phyloP scores from a whole-genome alignment of 2,329 filamentous ascomycete species.

The Lasiodiplodia sp. region DNA sequence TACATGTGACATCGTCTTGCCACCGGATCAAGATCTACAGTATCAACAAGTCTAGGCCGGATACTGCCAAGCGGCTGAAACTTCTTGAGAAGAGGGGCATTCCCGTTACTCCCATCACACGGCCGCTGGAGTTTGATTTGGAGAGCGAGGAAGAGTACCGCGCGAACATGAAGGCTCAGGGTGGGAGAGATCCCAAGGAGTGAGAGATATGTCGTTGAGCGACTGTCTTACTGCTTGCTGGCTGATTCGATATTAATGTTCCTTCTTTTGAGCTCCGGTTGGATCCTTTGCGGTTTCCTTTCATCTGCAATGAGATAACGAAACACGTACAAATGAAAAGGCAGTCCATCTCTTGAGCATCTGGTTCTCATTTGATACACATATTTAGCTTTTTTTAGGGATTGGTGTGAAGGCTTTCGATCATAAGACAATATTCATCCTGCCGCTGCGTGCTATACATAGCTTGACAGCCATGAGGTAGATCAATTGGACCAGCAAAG shows the following conservation, averaged over 20 bases:
- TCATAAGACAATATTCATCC: too few species aligned
- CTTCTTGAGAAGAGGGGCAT: conserved; percentile 59
- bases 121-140: conserved; percentile 59
- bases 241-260: background rate
- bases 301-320: background rate
- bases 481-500: too few species aligned
- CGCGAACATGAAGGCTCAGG: conserved; percentile 48
- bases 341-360: too few species aligned
- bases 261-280: too few species aligned
- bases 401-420: too few species aligned
- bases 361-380: too few species aligned
- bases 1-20: conserved; percentile 70
- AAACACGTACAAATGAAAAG: background rate
- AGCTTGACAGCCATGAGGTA: too few species aligned
- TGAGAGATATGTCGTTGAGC: conserved; percentile 33
- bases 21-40: conserved; percentile 70
- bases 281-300: too few species aligned
- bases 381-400: too few species aligned
- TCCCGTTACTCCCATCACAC: conserved; percentile 62
- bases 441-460: too few species aligned
- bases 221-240: background rate
- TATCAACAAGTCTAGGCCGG: conserved; percentile 61
- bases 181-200: conserved; percentile 54
- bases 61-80: conserved; percentile 59
- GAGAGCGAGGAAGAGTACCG: conserved; percentile 60